Base-by-base conservation (phyloP, 129 eudicot genomes). In the Erigeron canadensis region DNA sequence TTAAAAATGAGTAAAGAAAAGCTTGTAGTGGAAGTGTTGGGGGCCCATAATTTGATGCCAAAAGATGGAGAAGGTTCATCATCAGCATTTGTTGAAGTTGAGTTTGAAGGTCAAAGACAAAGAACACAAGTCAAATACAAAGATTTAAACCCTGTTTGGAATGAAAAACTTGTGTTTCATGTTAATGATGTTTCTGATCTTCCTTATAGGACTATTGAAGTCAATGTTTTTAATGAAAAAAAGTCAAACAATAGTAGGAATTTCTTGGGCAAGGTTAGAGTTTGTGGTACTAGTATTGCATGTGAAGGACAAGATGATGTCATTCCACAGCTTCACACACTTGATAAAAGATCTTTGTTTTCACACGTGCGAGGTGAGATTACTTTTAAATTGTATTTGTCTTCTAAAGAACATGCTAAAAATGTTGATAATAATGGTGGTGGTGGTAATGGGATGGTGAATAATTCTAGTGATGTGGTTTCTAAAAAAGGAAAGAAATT, bases 21-120 rank as follows among this genome's bases (percentile, higher is more conserved):
- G 91, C 91, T 94, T 11, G 97, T 94, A 45, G 99, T 94, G n/a
- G 99, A 90, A 43, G 90, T 94, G 37, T 74, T 94, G 42, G 99
- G 79, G 58, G 99, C 99, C 66, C 96, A 90, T 77, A 90, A 90
- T 80, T 65, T 94, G 21, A 90, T 94, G 95, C 97, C 99, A 1
- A 94, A 94, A 84, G 99, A 94, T 43, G 99, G 99, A 1, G 97
- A 94, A 48, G 99, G 99, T 2, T 94, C 99, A 5, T 87, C 97
- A 2, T 89, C 97, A 0, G 83, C 99, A 1, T 94, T 87, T 72
- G 99, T 94, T 2, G 99, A 94, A 63, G 95, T 94, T 19, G 97
- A 94, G 82, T 94, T 89, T 60, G 96, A 94, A n/a, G 86, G 81
- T 67, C 97, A 94, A 63, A 79, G 91, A 23, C 87, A 80, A 44